Conservation (phyloP, 2,329 filamentous ascomycete genomes). For the Monilinia laxa region DNA sequence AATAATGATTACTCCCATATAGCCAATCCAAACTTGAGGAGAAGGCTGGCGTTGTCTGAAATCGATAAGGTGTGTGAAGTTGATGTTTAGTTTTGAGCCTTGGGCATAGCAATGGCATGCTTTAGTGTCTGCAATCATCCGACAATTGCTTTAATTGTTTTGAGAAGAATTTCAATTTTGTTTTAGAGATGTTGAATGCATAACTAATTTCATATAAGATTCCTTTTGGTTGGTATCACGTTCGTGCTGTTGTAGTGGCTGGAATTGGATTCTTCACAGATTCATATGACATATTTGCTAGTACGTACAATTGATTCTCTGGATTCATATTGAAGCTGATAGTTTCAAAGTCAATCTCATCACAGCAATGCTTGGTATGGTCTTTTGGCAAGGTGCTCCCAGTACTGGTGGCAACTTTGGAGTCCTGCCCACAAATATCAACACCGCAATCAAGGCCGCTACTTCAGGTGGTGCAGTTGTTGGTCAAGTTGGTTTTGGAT, state of each 20-base stretch:
- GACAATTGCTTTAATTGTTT: slow-evolving; percentile 23
- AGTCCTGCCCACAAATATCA: slow-evolving; percentile 60
- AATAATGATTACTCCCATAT: slow-evolving; percentile 54
- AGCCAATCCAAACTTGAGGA: slow-evolving; percentile 71
- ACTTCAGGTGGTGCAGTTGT: slow-evolving; percentile 77
- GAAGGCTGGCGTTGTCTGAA: slow-evolving; percentile 72
- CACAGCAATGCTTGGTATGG: slow-evolving; percentile 69
- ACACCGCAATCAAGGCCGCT: slow-evolving; percentile 77
- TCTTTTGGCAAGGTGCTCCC: slow-evolving; percentile 63
- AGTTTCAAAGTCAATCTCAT: slow-evolving; percentile 58
- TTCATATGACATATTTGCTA: slow-evolving; percentile 79
- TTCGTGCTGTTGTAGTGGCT: slow-evolving; percentile 71
- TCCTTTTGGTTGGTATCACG: slow-evolving; percentile 72
- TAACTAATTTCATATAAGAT: slow-evolving; percentile 42
- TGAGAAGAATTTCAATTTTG: background rate
- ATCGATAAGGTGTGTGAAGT: slow-evolving; percentile 41
- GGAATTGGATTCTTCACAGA: slow-evolving; percentile 84
- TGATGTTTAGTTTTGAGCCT: slow-evolving; percentile 46
- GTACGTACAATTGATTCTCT: background rate
- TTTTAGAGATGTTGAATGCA: background rate
- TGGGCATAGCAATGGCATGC: background rate
- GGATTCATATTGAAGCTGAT: background rate
- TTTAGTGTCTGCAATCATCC: background rate
- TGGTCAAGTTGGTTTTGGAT: slow-evolving; percentile 75
- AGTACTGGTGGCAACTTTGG: slow-evolving; percentile 52